phyloP scores from a whole-genome alignment of 371 early-diverging fungal genomes.

The Mortierella sp. region DNA sequence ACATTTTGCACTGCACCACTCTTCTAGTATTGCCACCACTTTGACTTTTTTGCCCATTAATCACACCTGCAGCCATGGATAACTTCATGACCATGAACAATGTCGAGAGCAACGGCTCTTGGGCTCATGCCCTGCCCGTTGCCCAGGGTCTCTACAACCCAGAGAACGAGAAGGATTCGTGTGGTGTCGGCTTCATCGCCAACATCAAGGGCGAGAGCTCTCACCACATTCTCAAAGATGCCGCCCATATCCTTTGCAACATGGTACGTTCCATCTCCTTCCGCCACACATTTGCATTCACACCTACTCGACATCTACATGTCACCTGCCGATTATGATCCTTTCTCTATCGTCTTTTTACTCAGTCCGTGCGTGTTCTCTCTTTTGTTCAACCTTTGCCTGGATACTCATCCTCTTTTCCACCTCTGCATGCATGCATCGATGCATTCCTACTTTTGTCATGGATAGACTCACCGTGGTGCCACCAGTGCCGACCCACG shows the following conservation, averaged over 20 bases:
- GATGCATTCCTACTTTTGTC: no score
- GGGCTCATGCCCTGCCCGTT: constrained; percentile 87
- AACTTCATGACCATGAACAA: constrained; percentile 52
- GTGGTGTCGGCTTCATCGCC: constrained; percentile 97
- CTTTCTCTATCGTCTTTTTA: no score
- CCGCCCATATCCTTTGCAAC: constrained; percentile 90
- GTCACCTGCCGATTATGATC: no score
- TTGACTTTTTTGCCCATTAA: not conserved
- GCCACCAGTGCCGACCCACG: constrained; percentile 88
- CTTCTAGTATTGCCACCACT: constrained; percentile 2
- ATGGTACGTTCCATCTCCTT: constrained; percentile 64
- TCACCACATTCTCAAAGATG: constrained; percentile 92
- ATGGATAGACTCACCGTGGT: constrained; percentile 86
- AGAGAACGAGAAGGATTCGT: constrained; percentile 90
- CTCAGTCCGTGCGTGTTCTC: no score
- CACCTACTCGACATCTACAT: no score
- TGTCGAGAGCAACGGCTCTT: constrained; percentile 62
- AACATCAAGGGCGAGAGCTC: constrained; percentile 86
- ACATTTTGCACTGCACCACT: constrained; percentile 4
- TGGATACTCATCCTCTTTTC: no score
- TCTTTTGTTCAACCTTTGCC: no score
- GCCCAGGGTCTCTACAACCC: constrained; percentile 93
- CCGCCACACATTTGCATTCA: not conserved
- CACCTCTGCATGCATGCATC: no score
- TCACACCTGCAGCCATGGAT: constrained; percentile 18